These are phyloP conservation scores for Carex pumila DNA, from an alignment of 176 grass and related monocot species.

Conservation along the genomic window DNA sequence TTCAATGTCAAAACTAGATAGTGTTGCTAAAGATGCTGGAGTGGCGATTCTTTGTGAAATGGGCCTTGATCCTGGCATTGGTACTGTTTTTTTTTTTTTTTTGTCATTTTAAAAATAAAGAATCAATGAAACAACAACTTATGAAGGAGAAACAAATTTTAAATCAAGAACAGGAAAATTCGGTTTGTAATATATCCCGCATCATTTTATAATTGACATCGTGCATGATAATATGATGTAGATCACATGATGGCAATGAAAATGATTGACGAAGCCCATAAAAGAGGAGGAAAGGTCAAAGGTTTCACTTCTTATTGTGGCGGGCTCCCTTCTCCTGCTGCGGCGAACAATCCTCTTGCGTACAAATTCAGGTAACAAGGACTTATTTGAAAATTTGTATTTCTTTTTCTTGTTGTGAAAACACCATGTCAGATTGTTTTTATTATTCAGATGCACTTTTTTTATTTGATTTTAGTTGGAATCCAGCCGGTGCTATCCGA, in stretches of 20 bases:
- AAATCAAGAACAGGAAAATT: not conserved
- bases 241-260: constrained; percentile 99
- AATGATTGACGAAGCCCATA: constrained; percentile 91
- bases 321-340: constrained; percentile 87
- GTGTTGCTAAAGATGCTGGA: constrained; percentile 59
- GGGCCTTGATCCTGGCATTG: constrained; percentile 99
- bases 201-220: not conserved
- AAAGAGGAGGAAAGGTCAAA: constrained; percentile 59
- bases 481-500: constrained; percentile 67
- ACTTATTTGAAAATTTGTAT: not conserved
- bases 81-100: constrained; percentile 27
- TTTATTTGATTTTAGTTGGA: constrained; percentile 57
- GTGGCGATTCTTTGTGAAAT: constrained; percentile 91
- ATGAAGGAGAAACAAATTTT: not conserved
- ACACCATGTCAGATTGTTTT: not conserved
- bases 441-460: not conserved
- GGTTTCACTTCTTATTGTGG: constrained; percentile 91
- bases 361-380: constrained; percentile 85
- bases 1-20: constrained; percentile 68
- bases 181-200: not conserved
- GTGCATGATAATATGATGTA: constrained; percentile 24
- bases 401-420: not conserved
- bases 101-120: not conserved
- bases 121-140: not conserved
- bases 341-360: constrained; percentile 86